Evolutionary conservation across 345 rosid genomes (phyloP).

Genomic region (Tarenaya hassleriana): DNA sequence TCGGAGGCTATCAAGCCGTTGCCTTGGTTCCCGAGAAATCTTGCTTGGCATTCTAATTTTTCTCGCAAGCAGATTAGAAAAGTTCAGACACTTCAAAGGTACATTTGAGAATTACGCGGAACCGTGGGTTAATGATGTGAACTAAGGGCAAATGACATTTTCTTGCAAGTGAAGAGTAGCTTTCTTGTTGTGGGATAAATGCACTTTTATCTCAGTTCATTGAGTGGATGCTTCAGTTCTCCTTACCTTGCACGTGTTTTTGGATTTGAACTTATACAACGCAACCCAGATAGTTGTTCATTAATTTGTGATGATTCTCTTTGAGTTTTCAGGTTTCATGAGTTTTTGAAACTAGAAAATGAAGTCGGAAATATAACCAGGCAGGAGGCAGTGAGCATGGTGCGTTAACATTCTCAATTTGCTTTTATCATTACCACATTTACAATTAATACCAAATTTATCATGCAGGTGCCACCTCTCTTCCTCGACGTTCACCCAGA

Average conservation of each 20-base stretch:
- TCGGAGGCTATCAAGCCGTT: conserved; percentile 69
- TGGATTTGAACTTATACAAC: too few species aligned
- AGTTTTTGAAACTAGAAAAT: conserved; percentile 88
- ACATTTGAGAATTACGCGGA: not conserved
- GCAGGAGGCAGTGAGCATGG: conserved; percentile 99
- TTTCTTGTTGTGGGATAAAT: not conserved
- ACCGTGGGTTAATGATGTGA: too few species aligned
- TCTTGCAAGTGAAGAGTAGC: too few species aligned
- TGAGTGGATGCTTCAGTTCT: not conserved
- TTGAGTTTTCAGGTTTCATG: conserved; percentile 66
- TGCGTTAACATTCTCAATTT: conserved; percentile 28
- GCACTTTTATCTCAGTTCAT: not conserved
- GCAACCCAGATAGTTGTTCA: not conserved
- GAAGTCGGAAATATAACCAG: conserved; percentile 94
- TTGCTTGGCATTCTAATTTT: conserved; percentile 92
- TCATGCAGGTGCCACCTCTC: conserved; percentile 77
- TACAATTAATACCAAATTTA: not conserved
- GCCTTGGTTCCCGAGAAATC: conserved; percentile 85
- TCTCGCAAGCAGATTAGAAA: conserved; percentile 91
- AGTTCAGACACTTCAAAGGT: conserved; percentile 90
- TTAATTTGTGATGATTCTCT: not conserved
- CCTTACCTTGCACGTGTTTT: not conserved
- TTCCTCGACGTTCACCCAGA: conserved; percentile 78
- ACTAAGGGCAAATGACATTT: too few species aligned
- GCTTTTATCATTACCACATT: not conserved